phyloP scores from a whole-genome alignment of 805 yeast species.

The Saccharomycopsis sp. region DNA sequence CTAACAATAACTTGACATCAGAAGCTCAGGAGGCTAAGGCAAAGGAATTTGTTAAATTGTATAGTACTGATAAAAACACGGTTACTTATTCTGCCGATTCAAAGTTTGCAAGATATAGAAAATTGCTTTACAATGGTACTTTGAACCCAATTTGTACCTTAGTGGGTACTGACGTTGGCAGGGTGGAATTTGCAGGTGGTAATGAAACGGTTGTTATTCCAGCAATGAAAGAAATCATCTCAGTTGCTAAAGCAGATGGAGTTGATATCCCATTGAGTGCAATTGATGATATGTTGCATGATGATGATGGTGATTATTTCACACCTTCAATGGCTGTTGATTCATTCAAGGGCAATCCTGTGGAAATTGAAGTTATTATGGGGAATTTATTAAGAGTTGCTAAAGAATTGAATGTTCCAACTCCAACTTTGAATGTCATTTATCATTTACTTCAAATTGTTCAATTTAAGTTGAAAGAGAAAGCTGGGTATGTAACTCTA shows the following conservation, averaged over 20 bases:
- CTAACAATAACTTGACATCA: slow-evolving; percentile 30
- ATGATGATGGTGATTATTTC: slow-evolving; percentile 53
- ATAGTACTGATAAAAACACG: slow-evolving; percentile 37
- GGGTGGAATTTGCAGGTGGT: slow-evolving; percentile 41
- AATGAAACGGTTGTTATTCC: slow-evolving; percentile 39
- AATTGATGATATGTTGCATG: slow-evolving; percentile 44
- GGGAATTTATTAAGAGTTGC: slow-evolving; percentile 58
- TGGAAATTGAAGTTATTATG: slow-evolving; percentile 65
- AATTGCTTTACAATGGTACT: slow-evolving; percentile 63
- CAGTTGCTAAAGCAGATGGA: slow-evolving; percentile 66
- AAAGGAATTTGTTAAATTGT: slow-evolving; percentile 39
- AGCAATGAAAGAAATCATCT: slow-evolving; percentile 60
- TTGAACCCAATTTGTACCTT: slow-evolving; percentile 58
- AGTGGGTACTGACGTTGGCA: slow-evolving; percentile 53
- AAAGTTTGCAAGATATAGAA: slow-evolving; percentile 52
- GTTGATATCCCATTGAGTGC: slow-evolving; percentile 43
- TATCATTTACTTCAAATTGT: slow-evolving; percentile 53
- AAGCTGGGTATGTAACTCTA: slow-evolving; percentile 31
- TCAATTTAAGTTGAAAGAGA: slow-evolving; percentile 58
- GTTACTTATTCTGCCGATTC: slow-evolving; percentile 38
- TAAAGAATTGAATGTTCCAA: slow-evolving; percentile 34
- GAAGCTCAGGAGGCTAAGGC: slow-evolving; percentile 32
- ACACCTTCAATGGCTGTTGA: slow-evolving; percentile 74
- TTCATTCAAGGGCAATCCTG: slow-evolving; percentile 53
- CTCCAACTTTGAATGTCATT: slow-evolving; percentile 54